Conservation (phyloP, 177 flowering plant species). For the Vitis hybrid region DNA sequence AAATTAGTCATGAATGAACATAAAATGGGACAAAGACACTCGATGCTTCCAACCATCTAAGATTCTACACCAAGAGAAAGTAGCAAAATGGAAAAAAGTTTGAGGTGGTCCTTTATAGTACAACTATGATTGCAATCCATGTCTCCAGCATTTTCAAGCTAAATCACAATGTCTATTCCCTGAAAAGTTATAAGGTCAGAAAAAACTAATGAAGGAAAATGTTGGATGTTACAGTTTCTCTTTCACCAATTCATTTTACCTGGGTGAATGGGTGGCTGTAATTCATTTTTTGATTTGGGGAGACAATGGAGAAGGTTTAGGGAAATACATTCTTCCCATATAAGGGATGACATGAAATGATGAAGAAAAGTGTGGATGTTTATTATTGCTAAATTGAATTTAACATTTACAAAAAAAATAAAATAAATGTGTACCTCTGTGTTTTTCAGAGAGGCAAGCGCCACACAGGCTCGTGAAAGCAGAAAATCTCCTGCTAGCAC, state of each 20-base stretch:
- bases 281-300: not conserved
- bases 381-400: not conserved
- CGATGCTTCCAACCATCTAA: no score
- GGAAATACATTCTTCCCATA: not conserved
- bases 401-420: not conserved
- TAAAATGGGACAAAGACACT: not conserved
- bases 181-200: no score
- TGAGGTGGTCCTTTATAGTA: not conserved
- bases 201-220: no score
- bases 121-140: no score
- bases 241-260: not conserved
- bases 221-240: not conserved
- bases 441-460: constrained; percentile 88
- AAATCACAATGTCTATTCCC: no score
- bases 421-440: constrained; percentile 58
- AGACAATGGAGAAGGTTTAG: not conserved
- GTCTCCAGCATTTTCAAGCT: no score
- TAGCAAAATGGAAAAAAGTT: not conserved
- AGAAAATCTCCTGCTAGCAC: constrained; percentile 97
- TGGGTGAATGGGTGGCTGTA: not conserved
- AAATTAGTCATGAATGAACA: not conserved
- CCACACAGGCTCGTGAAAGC: constrained; percentile 95
- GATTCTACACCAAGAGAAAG: no score
- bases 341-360: not conserved
- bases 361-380: not conserved